These are phyloP conservation scores for Phylloporus sp. DNA, from an alignment of 768 basidiomycete genomes.

Conservation along the genomic window DNA sequence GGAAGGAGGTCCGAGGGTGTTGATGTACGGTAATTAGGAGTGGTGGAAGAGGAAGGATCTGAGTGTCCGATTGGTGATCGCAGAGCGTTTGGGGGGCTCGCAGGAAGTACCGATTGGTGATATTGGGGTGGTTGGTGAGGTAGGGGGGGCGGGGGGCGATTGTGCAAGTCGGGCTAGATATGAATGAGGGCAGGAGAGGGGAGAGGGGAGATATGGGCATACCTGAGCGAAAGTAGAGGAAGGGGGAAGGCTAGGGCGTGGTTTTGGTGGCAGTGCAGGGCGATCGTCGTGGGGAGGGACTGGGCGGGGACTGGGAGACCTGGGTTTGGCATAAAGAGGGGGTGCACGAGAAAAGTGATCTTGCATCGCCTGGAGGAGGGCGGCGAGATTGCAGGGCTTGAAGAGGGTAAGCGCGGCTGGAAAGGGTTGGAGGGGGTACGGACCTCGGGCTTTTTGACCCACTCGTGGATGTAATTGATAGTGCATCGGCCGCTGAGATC, in stretches of 20 bases:
- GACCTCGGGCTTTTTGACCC: constrained; percentile 74
- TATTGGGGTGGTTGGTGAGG: constrained; percentile 27
- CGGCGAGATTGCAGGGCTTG: constrained; percentile 73
- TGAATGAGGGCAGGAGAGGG: neutral
- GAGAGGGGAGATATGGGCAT: constrained; percentile 7
- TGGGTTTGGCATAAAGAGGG: constrained; percentile 85
- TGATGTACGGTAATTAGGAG: constrained; percentile 27
- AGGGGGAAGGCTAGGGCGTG: constrained; percentile 13
- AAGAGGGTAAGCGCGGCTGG: neutral
- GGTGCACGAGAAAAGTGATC: constrained; percentile 80
- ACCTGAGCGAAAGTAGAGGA: constrained; percentile 18
- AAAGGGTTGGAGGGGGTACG: constrained; percentile 7
- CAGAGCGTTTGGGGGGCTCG: constrained; percentile 16
- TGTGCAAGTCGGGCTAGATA: constrained; percentile 22
- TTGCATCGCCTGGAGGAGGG: constrained; percentile 72
- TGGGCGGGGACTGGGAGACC: constrained; percentile 25
- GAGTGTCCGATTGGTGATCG: constrained; percentile 18
- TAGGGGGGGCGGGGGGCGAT: constrained; percentile 37
- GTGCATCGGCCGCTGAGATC: constrained; percentile 76
- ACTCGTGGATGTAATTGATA: constrained; percentile 65
- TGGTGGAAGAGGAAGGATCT: constrained; percentile 18
- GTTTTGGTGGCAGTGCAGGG: constrained; percentile 39
- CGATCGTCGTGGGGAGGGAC: constrained; percentile 26
- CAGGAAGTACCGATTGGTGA: constrained; percentile 18
- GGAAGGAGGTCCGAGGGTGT: constrained; percentile 27